These are phyloP conservation scores for Podospora conica DNA, from an alignment of 495 filamentous ascomycete genomes.

Conservation along the genomic window DNA sequence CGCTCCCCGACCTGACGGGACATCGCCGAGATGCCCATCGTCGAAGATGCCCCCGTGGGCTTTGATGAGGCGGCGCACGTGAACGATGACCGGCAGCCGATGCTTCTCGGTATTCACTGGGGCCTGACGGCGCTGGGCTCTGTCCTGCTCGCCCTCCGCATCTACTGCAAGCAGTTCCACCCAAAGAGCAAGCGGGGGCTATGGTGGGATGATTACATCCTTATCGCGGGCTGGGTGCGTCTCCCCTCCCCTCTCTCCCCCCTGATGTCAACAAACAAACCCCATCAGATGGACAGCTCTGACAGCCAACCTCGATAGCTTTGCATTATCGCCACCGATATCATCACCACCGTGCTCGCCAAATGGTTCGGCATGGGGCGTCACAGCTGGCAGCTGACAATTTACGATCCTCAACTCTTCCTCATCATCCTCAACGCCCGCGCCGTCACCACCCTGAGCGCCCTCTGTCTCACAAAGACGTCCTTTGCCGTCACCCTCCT, in stretches of 20 bases:
- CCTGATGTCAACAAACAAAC: not conserved
- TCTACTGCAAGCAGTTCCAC: slow-evolving; percentile 4
- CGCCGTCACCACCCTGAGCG: slow-evolving; percentile 1
- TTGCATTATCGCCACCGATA: not conserved
- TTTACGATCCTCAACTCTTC: not conserved
- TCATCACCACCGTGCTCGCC: slow-evolving; percentile 2
- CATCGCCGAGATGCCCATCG: not conserved
- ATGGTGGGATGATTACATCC: slow-evolving; percentile 11
- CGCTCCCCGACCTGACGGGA: not conserved
- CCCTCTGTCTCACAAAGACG: slow-evolving; percentile 3
- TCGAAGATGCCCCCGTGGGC: not conserved
- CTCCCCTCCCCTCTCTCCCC: too few relatives aligned
- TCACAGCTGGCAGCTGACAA: not conserved
- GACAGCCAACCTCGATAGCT: not conserved
- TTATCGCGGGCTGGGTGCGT: slow-evolving; percentile 7
- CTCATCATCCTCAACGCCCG: slow-evolving; percentile 1
- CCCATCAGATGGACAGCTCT: not conserved
- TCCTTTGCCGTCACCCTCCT: slow-evolving; percentile 8
- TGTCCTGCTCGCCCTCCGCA: not conserved
- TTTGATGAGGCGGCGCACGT: not conserved
- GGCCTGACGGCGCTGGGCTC: not conserved
- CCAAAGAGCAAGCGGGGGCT: not conserved
- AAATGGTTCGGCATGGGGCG: not conserved
- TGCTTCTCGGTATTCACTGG: not conserved
- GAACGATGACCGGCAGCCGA: not conserved